Conservation (phyloP, 2,329 filamentous ascomycete species). For the Beauveria scarabaeidicola region DNA sequence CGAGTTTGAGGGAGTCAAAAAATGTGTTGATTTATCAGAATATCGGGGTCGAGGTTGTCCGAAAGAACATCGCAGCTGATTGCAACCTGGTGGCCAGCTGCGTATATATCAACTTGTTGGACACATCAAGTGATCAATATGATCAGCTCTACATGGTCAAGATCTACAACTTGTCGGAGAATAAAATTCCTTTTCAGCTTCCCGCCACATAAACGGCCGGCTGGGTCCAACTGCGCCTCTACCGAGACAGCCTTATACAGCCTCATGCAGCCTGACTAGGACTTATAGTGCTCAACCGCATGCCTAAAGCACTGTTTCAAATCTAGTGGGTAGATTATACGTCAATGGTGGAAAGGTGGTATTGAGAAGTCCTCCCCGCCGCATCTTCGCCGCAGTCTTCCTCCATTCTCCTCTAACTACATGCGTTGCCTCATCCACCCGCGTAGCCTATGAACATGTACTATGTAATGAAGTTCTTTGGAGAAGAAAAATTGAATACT, state of each 20-base stretch:
- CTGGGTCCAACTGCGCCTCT: neutral
- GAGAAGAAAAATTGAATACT: neutral
- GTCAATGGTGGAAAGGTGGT: neutral
- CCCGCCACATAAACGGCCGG: neutral
- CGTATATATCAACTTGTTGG: neutral
- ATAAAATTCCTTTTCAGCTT: neutral
- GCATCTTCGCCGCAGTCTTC: neutral
- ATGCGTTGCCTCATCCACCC: too few species aligned
- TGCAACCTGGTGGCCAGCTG: neutral
- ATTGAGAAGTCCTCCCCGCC: neutral
- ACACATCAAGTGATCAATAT: too few species aligned
- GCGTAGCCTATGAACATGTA: neutral
- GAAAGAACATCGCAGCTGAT: too few species aligned
- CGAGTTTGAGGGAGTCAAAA: neutral
- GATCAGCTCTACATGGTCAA: too few species aligned
- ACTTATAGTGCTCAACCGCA: too few species aligned
- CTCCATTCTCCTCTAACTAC: neutral
- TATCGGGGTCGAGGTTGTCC: too few species aligned
- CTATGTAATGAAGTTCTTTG: neutral
- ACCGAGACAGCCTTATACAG: neutral
- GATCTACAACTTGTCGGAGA: neutral
- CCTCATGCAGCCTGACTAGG: neutral
- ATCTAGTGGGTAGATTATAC: neutral
- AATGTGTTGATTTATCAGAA: too few species aligned
- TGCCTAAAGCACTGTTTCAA: neutral